phyloP scores from a whole-genome alignment of 345 rosid genomes.

The Acer saccharum region DNA sequence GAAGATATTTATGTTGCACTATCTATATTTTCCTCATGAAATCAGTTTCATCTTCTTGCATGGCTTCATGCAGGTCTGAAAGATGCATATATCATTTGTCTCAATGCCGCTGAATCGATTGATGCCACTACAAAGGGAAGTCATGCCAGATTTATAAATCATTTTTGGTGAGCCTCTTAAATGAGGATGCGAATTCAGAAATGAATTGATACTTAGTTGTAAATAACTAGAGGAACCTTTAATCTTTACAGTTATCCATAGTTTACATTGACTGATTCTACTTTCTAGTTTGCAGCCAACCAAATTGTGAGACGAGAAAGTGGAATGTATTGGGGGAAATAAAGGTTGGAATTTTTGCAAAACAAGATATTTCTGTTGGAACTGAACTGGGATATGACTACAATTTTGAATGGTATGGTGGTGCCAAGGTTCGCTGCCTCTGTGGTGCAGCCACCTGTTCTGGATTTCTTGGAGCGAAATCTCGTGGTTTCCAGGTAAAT shows the following conservation, averaged over 20 bases:
- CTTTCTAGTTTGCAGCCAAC: conserved; percentile 56
- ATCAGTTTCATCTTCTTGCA: conserved; percentile 4
- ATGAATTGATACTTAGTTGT: conserved; percentile 5
- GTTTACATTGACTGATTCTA: conserved; percentile 24
- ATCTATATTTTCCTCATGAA: not conserved
- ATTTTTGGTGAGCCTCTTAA: conserved; percentile 78
- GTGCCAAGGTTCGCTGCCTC: conserved; percentile 92
- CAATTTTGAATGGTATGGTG: conserved; percentile 98
- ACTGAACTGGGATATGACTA: conserved; percentile 85
- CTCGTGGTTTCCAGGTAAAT: conserved; percentile 94
- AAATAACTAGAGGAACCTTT: not conserved
- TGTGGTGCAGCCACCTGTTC: conserved; percentile 89
- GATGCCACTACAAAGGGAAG: conserved; percentile 96
- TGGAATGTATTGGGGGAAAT: conserved; percentile 92
- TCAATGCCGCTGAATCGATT: conserved; percentile 77
- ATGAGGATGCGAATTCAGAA: conserved; percentile 9
- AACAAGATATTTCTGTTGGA: conserved; percentile 62
- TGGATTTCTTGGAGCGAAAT: conserved; percentile 97
- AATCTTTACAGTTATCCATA: conserved; percentile 4
- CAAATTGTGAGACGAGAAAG: conserved; percentile 98
- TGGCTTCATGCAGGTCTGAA: conserved; percentile 62
- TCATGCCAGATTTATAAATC: conserved; percentile 93
- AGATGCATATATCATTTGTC: conserved; percentile 93
- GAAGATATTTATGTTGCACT: not conserved
- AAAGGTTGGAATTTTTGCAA: conserved; percentile 96